Conservation (phyloP, 176 grass and related monocot species). For the Aegilops umbellulata region DNA sequence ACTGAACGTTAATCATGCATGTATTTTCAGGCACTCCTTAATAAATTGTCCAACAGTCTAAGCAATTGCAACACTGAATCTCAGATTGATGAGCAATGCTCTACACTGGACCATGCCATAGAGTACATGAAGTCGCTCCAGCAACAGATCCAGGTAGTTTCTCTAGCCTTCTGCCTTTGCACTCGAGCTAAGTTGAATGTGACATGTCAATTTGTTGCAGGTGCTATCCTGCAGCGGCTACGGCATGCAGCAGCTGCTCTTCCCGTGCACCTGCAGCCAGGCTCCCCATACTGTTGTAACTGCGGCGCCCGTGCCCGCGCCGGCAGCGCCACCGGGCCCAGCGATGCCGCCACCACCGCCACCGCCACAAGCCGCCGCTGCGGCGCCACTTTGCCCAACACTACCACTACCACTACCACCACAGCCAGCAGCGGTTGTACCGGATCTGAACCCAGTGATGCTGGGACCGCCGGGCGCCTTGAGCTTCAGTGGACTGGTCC, state of each 20-base stretch:
- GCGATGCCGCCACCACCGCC: background rate
- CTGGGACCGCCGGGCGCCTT: too few species aligned
- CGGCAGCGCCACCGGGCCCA: background rate
- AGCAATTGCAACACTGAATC: background rate
- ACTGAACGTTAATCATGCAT: background rate
- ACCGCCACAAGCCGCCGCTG: too few species aligned
- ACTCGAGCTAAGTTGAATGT: too few species aligned
- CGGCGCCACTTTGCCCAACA: background rate
- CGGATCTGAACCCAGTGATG: background rate
- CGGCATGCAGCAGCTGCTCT: conserved; percentile 3
- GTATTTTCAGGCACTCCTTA: background rate
- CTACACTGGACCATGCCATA: background rate
- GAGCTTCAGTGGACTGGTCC: background rate
- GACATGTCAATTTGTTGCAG: background rate
- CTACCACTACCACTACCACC: background rate
- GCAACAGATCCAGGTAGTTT: conserved; percentile 12
- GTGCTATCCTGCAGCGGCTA: background rate
- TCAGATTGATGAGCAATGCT: background rate
- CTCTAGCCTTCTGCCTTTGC: background rate
- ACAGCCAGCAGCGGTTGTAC: background rate
- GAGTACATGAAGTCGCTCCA: conserved; percentile 21
- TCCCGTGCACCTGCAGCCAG: background rate
- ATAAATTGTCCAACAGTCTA: background rate
- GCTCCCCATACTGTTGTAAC: background rate
- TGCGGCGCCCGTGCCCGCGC: background rate